Evolutionary conservation across 2,329 filamentous ascomycete species (phyloP).

Genomic region (Phialophora macrospora): DNA sequence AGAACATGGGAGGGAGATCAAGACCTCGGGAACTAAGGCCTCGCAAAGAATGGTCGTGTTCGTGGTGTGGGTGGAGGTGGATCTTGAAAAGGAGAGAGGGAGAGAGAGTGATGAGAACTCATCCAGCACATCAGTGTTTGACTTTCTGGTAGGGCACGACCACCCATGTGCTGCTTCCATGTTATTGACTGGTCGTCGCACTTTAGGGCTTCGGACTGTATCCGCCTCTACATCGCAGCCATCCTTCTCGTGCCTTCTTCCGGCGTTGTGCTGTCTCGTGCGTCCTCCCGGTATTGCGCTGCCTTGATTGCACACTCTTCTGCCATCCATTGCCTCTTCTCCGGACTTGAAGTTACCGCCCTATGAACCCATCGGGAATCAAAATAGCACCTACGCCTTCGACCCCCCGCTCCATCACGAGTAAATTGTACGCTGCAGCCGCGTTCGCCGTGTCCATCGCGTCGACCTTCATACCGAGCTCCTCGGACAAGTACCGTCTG

Average conservation of each 20-base stretch:
- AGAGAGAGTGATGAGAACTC: no score
- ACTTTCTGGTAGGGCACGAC: neutral
- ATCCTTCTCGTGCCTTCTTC: neutral
- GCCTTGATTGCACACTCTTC: no score
- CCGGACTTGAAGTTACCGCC: neutral
- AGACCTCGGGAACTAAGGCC: no score
- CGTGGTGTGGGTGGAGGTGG: no score
- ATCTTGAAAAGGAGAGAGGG: no score
- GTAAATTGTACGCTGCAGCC: slow-evolving; percentile 88
- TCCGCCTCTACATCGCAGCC: no score
- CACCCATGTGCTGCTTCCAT: neutral
- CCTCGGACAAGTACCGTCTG: slow-evolving; percentile 67
- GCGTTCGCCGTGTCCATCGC: slow-evolving; percentile 92
- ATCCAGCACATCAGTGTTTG: neutral
- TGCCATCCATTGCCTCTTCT: neutral
- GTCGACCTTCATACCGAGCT: slow-evolving; percentile 81
- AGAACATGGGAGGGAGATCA: no score
- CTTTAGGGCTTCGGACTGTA: no score
- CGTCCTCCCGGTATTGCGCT: neutral
- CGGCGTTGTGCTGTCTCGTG: neutral
- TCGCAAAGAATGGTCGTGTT: no score
- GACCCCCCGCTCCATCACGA: slow-evolving; percentile 85
- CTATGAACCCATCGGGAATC: slow-evolving; percentile 31
- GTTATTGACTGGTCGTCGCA: neutral
- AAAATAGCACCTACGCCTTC: slow-evolving; percentile 63